Evolutionary conservation across 1,284 basidiomycete genomes (phyloP).

Genomic region (Caloboletus firmus): DNA sequence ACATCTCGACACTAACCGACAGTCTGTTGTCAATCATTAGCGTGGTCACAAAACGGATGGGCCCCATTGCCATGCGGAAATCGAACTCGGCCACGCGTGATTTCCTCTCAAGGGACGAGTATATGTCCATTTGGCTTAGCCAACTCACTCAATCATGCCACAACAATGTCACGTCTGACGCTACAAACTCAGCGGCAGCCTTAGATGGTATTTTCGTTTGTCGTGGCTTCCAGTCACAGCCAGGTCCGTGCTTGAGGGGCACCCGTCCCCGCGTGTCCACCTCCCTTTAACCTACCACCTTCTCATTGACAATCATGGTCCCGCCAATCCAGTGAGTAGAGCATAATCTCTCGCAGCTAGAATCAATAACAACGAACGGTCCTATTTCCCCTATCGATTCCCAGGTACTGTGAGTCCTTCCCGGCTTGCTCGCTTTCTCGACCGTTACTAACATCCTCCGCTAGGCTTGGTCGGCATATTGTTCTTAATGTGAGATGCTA

Average conservation of each 20-base stretch:
- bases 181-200: too few relatives aligned
- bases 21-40: too few relatives aligned
- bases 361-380: not conserved
- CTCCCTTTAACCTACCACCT: not conserved
- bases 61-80: too few relatives aligned
- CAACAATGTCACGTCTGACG: too few relatives aligned
- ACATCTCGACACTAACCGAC: too few relatives aligned
- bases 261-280: too few relatives aligned
- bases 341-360: not conserved
- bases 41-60: too few relatives aligned
- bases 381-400: not conserved
- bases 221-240: not conserved
- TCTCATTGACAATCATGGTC: constrained; percentile 3
- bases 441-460: not conserved
- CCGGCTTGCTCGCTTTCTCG: not conserved
- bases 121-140: too few relatives aligned
- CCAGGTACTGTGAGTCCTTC: constrained; percentile 20
- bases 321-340: constrained; percentile 22
- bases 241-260: not conserved
- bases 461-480: constrained; percentile 24
- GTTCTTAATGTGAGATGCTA: constrained; percentile 23
- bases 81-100: too few relatives aligned
- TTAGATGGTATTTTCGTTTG: too few relatives aligned
- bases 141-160: too few relatives aligned
- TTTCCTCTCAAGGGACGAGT: too few relatives aligned